Percentiles rank a stretch among this genome's conserved stretches.
These are phyloP conservation scores for Triticum timopheevii DNA, from an alignment of 176 grass and related monocot genomes.

Conservation along the genomic window DNA sequence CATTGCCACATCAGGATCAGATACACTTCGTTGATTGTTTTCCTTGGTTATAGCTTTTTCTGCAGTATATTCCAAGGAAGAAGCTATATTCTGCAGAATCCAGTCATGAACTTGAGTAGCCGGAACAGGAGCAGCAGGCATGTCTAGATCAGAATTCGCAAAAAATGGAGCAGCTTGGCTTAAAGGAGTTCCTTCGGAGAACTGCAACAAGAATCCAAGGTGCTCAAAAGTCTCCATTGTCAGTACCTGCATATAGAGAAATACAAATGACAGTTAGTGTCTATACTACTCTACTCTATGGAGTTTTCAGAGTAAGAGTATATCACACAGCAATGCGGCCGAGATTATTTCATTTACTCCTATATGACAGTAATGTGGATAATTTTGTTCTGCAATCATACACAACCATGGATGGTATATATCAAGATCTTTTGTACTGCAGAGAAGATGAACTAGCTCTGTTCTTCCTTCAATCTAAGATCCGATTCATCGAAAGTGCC, in stretches of 20 bases:
- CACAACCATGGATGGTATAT: not conserved
- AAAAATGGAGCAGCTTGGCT: slow-evolving; percentile 88
- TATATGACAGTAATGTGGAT: not conserved
- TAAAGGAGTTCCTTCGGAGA: slow-evolving; percentile 76
- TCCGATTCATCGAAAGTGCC: not conserved
- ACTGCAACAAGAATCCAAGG: slow-evolving; percentile 82
- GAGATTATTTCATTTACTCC: not conserved
- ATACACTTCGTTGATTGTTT: slow-evolving; percentile 34
- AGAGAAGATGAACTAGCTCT: slow-evolving; percentile 8
- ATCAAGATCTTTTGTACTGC: slow-evolving; percentile 17
- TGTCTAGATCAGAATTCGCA: slow-evolving; percentile 94
- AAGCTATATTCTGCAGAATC: slow-evolving; percentile 78
- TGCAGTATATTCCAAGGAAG: slow-evolving; percentile 62
- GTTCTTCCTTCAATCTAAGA: not conserved
- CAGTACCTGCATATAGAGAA: slow-evolving; percentile 68
- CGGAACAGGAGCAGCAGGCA: slow-evolving; percentile 88
- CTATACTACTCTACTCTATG: not conserved
- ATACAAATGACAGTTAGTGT: slow-evolving; percentile 8
- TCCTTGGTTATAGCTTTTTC: slow-evolving; percentile 72
- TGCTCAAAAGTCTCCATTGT: slow-evolving; percentile 87
- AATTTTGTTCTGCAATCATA: slow-evolving; percentile 13
- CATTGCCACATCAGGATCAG: slow-evolving; percentile 88
- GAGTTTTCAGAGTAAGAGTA: slow-evolving; percentile 14
- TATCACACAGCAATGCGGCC: not conserved
- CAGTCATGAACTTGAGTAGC: slow-evolving; percentile 81